Conservation (phyloP, 2,329 filamentous ascomycete species). For the Ceratocystis huliohia region DNA sequence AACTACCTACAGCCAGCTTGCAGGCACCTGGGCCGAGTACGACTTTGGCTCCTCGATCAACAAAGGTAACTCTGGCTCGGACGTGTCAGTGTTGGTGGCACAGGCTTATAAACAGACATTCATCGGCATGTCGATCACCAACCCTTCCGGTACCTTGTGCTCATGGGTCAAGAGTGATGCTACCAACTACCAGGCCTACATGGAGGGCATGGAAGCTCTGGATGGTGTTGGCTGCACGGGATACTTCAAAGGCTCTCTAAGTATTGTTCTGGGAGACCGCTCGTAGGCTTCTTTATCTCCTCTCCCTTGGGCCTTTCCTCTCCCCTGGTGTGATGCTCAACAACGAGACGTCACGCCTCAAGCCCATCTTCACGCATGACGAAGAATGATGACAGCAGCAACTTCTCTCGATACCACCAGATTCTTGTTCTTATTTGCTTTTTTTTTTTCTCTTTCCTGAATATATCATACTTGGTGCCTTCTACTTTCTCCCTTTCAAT, state of each 20-base stretch:
- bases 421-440: constrained; percentile 14
- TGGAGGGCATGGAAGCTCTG: constrained; percentile 28
- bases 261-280: constrained; percentile 28
- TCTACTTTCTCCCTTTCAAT: not conserved
- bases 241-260: constrained; percentile 25
- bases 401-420: constrained; percentile 18
- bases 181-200: constrained; percentile 31
- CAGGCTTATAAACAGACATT: constrained; percentile 26
- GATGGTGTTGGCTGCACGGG: constrained; percentile 35
- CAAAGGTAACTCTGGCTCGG: constrained; percentile 38
- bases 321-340: not conserved
- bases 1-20: constrained; percentile 32
- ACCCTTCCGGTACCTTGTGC: constrained; percentile 31
- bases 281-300: constrained; percentile 9
- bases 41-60: constrained; percentile 37
- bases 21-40: constrained; percentile 38
- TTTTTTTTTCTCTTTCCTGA: constrained; percentile 19
- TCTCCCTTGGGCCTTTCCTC: not conserved
- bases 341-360: not conserved
- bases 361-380: not conserved
- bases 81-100: constrained; percentile 39
- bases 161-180: constrained; percentile 31
- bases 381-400: constrained; percentile 1
- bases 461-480: constrained; percentile 17
- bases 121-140: constrained; percentile 31